phyloP scores from a whole-genome alignment of 2,329 filamentous ascomycete species.

The Trematosphaeria pertusa region DNA sequence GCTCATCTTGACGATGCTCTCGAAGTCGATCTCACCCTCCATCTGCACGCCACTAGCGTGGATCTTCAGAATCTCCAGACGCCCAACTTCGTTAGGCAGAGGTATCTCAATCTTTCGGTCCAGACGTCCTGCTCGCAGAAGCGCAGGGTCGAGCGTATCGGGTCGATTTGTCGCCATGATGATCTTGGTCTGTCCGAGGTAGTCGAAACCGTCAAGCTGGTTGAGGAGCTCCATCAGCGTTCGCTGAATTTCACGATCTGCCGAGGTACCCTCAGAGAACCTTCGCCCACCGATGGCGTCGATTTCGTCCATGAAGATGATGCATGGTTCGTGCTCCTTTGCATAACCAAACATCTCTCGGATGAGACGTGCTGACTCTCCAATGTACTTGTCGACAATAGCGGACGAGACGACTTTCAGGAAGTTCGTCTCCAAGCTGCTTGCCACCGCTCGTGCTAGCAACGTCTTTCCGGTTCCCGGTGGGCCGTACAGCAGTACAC shows the following conservation, averaged over 20 bases:
- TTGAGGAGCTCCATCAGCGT: constrained; percentile 99
- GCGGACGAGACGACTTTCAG: constrained; percentile 98
- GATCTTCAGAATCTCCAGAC: constrained; percentile 97
- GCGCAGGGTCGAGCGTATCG: constrained; percentile 91
- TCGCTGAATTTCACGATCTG: constrained; percentile 96
- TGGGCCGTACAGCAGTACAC: constrained; percentile 92
- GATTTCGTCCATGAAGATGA: constrained; percentile 99
- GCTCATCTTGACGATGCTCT: constrained; percentile 99
- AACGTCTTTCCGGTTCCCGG: constrained; percentile 97
- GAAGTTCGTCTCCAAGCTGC: constrained; percentile 97
- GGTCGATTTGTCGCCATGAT: constrained; percentile 99
- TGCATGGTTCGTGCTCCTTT: constrained; percentile 98
- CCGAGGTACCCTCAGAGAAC: constrained; percentile 96
- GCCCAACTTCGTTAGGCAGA: constrained; percentile 93
- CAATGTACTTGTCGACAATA: constrained; percentile 99
- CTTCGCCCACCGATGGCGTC: constrained; percentile 96
- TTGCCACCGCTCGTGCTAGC: constrained; percentile 91
- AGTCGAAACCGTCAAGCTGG: constrained; percentile 98
- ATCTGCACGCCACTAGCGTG: constrained; percentile 85
- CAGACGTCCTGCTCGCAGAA: constrained; percentile 89
- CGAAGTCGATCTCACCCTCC: constrained; percentile 96
- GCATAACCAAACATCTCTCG: constrained; percentile 99
- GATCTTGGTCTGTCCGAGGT: constrained; percentile 99
- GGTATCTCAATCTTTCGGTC: constrained; percentile 99
- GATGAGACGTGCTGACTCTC: constrained; percentile 95